phyloP scores from a whole-genome alignment of 73 alveolate genomes.

The Paramecium sexaurelia region DNA sequence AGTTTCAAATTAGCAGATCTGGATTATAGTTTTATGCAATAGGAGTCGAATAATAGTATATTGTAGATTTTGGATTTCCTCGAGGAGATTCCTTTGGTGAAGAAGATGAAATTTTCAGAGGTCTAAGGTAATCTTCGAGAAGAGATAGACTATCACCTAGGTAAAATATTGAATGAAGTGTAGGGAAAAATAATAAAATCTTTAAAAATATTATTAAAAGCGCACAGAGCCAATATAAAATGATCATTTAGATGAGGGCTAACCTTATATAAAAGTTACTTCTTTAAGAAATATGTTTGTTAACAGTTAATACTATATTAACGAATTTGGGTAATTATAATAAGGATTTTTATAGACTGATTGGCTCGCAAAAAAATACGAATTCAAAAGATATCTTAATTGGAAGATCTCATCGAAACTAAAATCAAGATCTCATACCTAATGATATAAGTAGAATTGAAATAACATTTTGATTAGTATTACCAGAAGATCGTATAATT shows the following conservation, averaged over 20 bases:
- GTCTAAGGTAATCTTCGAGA: background rate
- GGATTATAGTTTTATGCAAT: background rate
- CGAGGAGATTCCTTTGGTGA: background rate
- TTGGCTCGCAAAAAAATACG: background rate
- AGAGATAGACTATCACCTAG: background rate
- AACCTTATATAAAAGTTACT: background rate
- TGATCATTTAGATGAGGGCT: background rate
- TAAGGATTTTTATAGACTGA: background rate
- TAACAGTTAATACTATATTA: background rate
- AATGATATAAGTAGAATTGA: constrained; percentile 31
- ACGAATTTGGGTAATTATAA: constrained; percentile 12
- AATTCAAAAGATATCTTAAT: background rate
- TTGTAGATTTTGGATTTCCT: background rate
- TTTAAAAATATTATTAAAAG: background rate
- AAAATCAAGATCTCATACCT: background rate
- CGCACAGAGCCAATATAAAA: background rate
- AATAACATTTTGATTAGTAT: background rate
- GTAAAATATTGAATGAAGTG: background rate
- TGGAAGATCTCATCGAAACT: background rate
- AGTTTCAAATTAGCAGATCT: background rate
- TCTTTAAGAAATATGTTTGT: background rate
- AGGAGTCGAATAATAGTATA: background rate
- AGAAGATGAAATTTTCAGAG: background rate
- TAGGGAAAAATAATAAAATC: constrained; percentile 14
- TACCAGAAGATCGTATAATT: background rate